Conservation (phyloP, 208 protist genomes). For the Endotrypanum monterogeii region DNA sequence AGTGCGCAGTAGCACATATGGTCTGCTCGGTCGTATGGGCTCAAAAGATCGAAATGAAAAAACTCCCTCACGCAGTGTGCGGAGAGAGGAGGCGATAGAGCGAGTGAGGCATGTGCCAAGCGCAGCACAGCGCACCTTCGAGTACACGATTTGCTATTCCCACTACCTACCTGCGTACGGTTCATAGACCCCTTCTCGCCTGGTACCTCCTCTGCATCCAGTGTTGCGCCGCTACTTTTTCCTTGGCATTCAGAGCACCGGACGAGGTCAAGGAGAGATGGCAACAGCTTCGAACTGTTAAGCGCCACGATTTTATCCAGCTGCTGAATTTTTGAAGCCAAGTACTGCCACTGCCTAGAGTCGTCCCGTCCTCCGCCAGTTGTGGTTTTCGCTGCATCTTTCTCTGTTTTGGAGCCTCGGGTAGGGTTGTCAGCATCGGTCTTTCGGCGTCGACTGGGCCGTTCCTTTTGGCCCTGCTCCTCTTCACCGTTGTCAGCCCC, state of each 20-base stretch:
- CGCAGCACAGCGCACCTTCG: not conserved
- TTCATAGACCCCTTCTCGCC: too few relatives aligned
- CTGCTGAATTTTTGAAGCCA: not conserved
- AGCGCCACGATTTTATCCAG: conserved; percentile 12
- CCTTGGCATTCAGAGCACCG: not conserved
- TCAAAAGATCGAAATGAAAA: not conserved
- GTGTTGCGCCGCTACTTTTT: not conserved
- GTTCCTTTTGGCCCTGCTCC: not conserved
- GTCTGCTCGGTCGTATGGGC: not conserved
- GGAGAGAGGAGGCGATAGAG: conserved; percentile 2
- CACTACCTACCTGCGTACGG: not conserved
- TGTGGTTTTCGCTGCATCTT: not conserved
- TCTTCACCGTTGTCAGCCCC: not conserved
- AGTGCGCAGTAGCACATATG: not conserved
- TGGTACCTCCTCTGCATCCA: not conserved
- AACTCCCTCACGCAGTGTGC: not conserved
- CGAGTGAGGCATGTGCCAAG: conserved; percentile 1
- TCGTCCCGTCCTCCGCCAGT: not conserved
- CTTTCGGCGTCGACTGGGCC: not conserved
- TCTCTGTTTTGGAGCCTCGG: not conserved
- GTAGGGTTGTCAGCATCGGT: not conserved
- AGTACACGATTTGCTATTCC: not conserved
- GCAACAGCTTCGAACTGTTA: conserved; percentile 3
- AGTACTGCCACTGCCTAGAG: not conserved
- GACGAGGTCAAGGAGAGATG: not conserved